Evolutionary conservation across 306 rosid genomes (phyloP).

Genomic region (Dalbergia cochinchinensis): DNA sequence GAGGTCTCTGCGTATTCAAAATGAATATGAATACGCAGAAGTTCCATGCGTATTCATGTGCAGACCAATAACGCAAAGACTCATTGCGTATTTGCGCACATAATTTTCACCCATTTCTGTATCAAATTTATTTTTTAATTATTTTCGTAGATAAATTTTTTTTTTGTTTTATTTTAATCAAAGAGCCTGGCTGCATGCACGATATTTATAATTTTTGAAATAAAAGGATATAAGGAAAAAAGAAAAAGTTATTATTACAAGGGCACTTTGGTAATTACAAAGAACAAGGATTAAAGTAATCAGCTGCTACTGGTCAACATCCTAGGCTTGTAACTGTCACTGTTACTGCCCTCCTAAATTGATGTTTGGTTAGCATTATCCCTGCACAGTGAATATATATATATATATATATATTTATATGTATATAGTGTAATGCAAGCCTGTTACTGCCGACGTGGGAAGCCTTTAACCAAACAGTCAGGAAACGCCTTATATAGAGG

Average conservation of each 20-base stretch:
- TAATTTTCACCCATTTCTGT: too few relatives aligned
- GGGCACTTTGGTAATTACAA: slow-evolving; percentile 5
- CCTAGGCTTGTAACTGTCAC: neutral
- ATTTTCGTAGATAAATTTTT: too few relatives aligned
- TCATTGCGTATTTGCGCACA: too few relatives aligned
- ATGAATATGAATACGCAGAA: too few relatives aligned
- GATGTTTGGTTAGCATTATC: neutral
- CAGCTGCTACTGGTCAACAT: neutral
- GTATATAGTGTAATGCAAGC: too few relatives aligned
- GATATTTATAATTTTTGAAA: neutral
- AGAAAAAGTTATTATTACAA: neutral
- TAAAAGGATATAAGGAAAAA: neutral
- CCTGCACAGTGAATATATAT: neutral
- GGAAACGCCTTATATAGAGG: neutral
- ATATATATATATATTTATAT: too few relatives aligned
- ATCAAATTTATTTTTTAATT: too few relatives aligned
- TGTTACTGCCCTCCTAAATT: neutral
- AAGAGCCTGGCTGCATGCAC: too few relatives aligned
- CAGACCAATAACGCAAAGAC: too few relatives aligned
- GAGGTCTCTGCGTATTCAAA: too few relatives aligned
- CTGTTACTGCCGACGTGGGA: slow-evolving; percentile 7
- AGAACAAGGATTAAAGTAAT: neutral
- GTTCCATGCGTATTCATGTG: too few relatives aligned
- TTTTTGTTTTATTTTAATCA: too few relatives aligned
- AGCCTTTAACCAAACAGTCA: neutral